Conservation (phyloP, 2,329 filamentous ascomycete species). For the Fusarium fracticaudum region DNA sequence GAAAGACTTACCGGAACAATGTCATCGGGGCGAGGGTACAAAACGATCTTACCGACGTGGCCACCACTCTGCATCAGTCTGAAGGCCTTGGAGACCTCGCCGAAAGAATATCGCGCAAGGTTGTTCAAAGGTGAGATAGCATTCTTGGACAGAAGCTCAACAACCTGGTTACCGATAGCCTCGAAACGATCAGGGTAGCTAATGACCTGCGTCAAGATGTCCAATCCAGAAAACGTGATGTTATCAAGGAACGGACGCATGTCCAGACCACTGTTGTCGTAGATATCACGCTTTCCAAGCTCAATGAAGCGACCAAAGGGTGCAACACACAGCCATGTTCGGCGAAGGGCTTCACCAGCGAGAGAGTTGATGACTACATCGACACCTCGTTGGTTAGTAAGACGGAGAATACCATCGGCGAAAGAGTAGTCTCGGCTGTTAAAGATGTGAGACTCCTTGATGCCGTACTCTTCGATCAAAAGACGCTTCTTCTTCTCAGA, state of each 20-base stretch:
- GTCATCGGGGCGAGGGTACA: not conserved
- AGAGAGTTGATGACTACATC: conserved; percentile 50
- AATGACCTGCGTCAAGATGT: not conserved
- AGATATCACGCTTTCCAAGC: conserved; percentile 42
- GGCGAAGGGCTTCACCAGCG: conserved; percentile 47
- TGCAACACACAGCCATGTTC: conserved; percentile 44
- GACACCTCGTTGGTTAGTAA: conserved; percentile 39
- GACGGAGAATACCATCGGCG: not conserved
- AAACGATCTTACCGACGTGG: conserved; percentile 25
- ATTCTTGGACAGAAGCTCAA: not conserved
- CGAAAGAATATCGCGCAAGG: conserved; percentile 5
- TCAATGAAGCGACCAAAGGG: conserved; percentile 40
- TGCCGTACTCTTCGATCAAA: not conserved
- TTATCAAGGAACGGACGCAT: not conserved
- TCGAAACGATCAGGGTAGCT: not conserved
- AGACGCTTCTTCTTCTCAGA: not conserved
- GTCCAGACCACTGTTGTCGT: not conserved
- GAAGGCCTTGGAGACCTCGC: conserved; percentile 26
- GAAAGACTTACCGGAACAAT: not conserved
- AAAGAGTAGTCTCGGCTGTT: not conserved
- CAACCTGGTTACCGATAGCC: not conserved
- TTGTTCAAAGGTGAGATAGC: conserved; percentile 9
- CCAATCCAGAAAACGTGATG: not conserved
- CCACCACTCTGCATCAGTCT: conserved; percentile 31
- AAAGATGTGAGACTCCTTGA: not conserved